phyloP scores from a whole-genome alignment of 306 rosid species.

The Pyrus communis region DNA sequence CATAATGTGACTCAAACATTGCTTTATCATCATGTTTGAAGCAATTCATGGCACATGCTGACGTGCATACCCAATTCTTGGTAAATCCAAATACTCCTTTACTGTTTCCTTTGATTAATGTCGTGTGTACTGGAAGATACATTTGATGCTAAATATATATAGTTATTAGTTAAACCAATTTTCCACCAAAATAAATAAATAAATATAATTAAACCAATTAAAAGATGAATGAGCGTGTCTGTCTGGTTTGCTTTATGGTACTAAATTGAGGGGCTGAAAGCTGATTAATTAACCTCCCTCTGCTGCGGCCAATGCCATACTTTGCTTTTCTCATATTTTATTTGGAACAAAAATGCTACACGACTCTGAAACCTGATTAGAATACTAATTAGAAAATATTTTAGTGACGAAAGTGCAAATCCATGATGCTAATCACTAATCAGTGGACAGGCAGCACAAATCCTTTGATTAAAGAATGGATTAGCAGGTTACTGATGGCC shows the following conservation, averaged over 20 bases:
- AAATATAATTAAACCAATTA: conserved; percentile 13
- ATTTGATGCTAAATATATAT: conserved; percentile 1
- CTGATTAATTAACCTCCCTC: not conserved
- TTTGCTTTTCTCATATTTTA: not conserved
- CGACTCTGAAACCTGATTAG: conserved; percentile 5
- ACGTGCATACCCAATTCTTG: conserved; percentile 24
- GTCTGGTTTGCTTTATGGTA: not conserved
- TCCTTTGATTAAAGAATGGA: conserved; percentile 11
- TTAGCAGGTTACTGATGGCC: conserved; percentile 1
- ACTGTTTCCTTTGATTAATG: not conserved
- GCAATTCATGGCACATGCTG: conserved; percentile 14
- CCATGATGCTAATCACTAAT: conserved; percentile 9
- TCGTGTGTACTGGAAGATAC: not conserved
- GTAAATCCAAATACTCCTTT: not conserved
- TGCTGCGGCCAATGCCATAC: not conserved
- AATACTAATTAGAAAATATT: not conserved
- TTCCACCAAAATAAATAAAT: not conserved
- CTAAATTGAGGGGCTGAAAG: not conserved
- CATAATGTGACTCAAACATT: too few relatives aligned
- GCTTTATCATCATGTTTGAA: not conserved
- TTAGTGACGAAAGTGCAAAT: not conserved
- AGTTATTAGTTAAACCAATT: not conserved
- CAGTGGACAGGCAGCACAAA: conserved; percentile 19
- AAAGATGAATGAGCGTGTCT: conserved; percentile 19
- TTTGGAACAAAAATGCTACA: conserved; percentile 7